Conservation (phyloP, 106 monocot species). For the Dendrobium officinale region DNA sequence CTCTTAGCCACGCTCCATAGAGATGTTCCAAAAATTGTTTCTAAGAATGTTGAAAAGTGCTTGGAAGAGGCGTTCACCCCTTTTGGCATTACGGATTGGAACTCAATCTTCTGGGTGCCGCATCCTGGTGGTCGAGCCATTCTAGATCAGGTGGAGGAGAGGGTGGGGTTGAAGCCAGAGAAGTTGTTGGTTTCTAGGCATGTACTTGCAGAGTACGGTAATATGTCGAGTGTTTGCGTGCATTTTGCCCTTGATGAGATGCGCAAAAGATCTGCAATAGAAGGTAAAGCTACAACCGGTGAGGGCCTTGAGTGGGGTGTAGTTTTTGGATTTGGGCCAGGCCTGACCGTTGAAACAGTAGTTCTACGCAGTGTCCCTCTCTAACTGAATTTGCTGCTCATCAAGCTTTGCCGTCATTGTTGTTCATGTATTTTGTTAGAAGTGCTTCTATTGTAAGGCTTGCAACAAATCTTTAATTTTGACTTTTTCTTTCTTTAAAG, state of each 20-base stretch:
- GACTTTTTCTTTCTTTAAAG: too few relatives aligned
- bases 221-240: constrained; percentile 5
- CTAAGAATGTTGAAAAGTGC: not conserved
- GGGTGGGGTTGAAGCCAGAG: not conserved
- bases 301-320: constrained; percentile 8
- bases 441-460: too few relatives aligned
- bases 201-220: not conserved
- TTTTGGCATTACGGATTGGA: not conserved
- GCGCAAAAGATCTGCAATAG: not conserved
- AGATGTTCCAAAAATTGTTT: not conserved
- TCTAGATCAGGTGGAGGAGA: constrained; percentile 1
- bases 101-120: constrained; percentile 1
- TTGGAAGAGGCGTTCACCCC: constrained; percentile 6
- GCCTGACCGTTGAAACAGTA: constrained; percentile 1
- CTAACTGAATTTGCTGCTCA: not conserved
- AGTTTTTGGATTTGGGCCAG: not conserved
- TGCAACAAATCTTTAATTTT: too few relatives aligned
- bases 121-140: not conserved
- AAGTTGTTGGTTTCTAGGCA: not conserved
- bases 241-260: constrained; percentile 6
- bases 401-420: too few relatives aligned
- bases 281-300: not conserved
- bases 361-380: constrained; percentile 3
- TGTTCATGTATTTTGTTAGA: too few relatives aligned
- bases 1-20: not conserved